Percentiles rank a stretch among this genome's conserved stretches.
Evolutionary conservation across 2,329 filamentous ascomycete genomes (phyloP).

Genomic region (Penicillium sclerotiorum): DNA sequence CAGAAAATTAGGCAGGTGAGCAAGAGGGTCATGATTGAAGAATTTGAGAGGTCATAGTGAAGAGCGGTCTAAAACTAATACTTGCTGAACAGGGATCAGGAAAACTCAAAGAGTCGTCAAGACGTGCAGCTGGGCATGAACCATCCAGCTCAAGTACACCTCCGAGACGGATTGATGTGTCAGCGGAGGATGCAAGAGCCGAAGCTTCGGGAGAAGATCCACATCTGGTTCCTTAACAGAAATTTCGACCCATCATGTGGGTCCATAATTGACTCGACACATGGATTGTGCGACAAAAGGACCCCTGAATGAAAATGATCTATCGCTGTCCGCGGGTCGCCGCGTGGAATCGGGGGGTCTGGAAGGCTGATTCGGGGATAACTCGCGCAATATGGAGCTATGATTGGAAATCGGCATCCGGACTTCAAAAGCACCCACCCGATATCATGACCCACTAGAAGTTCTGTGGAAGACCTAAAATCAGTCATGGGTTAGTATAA

Average conservation of each 20-base stretch:
- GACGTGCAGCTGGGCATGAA: too few species aligned
- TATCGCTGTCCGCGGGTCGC: not conserved
- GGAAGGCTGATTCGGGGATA: not conserved
- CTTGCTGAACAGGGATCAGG: too few species aligned
- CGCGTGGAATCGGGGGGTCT: not conserved
- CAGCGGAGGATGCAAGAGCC: not conserved
- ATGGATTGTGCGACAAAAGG: not conserved
- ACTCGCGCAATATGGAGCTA: not conserved
- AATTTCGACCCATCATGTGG: conserved; percentile 14
- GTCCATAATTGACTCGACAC: conserved; percentile 1
- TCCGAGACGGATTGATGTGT: not conserved
- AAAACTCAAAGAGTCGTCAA: too few species aligned
- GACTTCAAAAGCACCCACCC: not conserved
- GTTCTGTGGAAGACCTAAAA: not conserved
- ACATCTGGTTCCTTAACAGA: conserved; percentile 9
- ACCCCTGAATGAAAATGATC: not conserved
- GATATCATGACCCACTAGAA: not conserved
- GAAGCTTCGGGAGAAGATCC: not conserved
- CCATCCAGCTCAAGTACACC: too few species aligned
- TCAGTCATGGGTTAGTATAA: too few species aligned
- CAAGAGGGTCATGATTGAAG: too few species aligned
- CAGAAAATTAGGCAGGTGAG: too few species aligned
- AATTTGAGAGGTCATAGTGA: too few species aligned
- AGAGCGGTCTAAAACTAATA: too few species aligned
- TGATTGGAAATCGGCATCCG: conserved; percentile 3